phyloP scores from a whole-genome alignment of 106 monocot species.

The Dendrobium catenatum region DNA sequence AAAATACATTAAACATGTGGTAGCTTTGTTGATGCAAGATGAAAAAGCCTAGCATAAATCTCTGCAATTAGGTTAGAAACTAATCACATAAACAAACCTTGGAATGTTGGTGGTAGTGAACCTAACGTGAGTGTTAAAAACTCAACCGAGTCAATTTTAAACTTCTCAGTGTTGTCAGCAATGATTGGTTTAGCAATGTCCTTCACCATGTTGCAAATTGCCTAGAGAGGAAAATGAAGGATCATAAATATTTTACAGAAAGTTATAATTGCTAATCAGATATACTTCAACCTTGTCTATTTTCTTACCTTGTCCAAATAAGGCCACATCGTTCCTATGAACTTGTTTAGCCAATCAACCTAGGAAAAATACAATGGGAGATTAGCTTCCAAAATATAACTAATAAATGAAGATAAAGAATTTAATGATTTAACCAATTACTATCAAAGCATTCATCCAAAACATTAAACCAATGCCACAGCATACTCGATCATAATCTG shows the following conservation, averaged over 20 bases:
- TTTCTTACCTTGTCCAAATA: conserved; percentile 84
- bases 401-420: background rate
- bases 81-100: conserved; percentile 43
- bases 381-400: background rate
- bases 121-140: conserved; percentile 85
- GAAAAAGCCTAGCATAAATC: background rate
- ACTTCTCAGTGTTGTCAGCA: conserved; percentile 80
- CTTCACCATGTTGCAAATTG: conserved; percentile 75
- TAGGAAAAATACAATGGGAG: conserved; percentile 17
- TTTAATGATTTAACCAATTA: background rate
- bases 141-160: conserved; percentile 88
- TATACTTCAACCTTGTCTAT: background rate
- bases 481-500: conserved; percentile 84
- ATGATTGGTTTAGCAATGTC: conserved; percentile 86
- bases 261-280: background rate
- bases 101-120: conserved; percentile 79
- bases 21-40: background rate
- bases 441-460: background rate
- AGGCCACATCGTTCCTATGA: conserved; percentile 89
- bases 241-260: background rate
- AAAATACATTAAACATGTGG: background rate
- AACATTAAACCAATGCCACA: background rate
- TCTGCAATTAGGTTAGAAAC: background rate
- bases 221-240: conserved; percentile 25
- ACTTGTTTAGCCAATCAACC: conserved; percentile 95